Evolutionary conservation across 768 basidiomycete genomes (phyloP).

Genomic region (Megacollybia marginata): DNA sequence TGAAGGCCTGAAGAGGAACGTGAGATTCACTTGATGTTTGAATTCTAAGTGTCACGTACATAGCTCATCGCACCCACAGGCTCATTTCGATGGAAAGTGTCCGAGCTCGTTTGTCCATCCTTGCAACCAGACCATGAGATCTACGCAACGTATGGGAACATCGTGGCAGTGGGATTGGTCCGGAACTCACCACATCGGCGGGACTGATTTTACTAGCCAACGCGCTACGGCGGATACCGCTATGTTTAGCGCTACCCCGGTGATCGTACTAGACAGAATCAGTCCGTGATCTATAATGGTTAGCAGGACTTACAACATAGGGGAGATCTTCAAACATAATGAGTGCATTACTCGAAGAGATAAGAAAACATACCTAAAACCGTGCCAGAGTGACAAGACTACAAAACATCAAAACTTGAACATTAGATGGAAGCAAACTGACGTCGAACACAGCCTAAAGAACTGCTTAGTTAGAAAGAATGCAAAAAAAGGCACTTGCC

Average conservation of each 20-base stretch:
- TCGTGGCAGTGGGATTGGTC: neutral
- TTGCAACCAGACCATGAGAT: constrained; percentile 69
- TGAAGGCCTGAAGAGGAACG: constrained; percentile 46
- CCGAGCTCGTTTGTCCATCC: constrained; percentile 68
- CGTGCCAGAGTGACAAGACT: constrained; percentile 52
- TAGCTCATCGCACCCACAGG: constrained; percentile 79
- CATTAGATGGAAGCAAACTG: constrained; percentile 9
- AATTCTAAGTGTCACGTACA: constrained; percentile 33
- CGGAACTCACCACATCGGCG: constrained; percentile 57
- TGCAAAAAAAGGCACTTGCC: constrained; percentile 20
- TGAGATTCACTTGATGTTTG: neutral
- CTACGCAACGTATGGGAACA: constrained; percentile 20
- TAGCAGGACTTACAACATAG: constrained; percentile 31
- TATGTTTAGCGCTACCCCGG: constrained; percentile 45
- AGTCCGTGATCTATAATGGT: neutral
- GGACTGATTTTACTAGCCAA: constrained; percentile 40
- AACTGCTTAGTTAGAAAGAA: neutral
- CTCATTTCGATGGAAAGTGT: constrained; percentile 53
- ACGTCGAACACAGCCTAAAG: constrained; percentile 46
- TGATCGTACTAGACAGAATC: constrained; percentile 41
- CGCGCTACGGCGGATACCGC: constrained; percentile 26
- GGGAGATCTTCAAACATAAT: constrained; percentile 31
- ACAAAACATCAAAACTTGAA: neutral
- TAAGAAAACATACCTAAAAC: constrained; percentile 31
- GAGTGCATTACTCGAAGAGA: neutral